phyloP scores from a whole-genome alignment of 2,329 filamentous ascomycete species.

The Pseudocercospora vitis region DNA sequence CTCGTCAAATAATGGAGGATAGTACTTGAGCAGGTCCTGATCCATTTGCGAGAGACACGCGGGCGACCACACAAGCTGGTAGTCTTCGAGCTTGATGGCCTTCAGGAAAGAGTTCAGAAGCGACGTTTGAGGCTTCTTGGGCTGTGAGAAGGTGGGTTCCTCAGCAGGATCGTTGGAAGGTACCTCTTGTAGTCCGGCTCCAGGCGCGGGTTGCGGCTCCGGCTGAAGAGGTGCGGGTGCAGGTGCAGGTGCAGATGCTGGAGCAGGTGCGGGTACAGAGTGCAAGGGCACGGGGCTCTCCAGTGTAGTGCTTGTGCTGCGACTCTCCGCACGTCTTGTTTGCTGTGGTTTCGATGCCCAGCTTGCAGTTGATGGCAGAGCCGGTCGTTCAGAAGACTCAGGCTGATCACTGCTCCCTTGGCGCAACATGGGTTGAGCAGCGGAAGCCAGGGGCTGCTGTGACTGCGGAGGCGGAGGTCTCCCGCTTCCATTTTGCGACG shows the following conservation, averaged over 20 bases:
- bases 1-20: slow-evolving; percentile 78
- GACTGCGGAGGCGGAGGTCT: slow-evolving; percentile 48
- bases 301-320: slow-evolving; percentile 76
- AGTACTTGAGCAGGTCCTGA: slow-evolving; percentile 54
- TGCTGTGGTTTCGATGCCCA: slow-evolving; percentile 76
- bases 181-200: slow-evolving; percentile 11
- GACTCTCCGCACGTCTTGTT: slow-evolving; percentile 70
- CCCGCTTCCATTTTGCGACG: slow-evolving; percentile 71
- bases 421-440: slow-evolving; percentile 64
- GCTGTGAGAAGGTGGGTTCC: slow-evolving; percentile 16
- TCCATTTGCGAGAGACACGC: slow-evolving; percentile 50
- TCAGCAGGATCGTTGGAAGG: slow-evolving; percentile 10
- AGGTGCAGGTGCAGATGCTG: slow-evolving; percentile 10
- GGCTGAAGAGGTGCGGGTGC: slow-evolving; percentile 19
- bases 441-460: slow-evolving; percentile 53
- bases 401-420: slow-evolving; percentile 46
- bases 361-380: slow-evolving; percentile 87
- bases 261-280: slow-evolving; percentile 25
- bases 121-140: slow-evolving; percentile 23
- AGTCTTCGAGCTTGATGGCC: slow-evolving; percentile 45
- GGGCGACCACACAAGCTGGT: slow-evolving; percentile 56
- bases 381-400: slow-evolving; percentile 68
- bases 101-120: slow-evolving; percentile 43
- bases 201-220: slow-evolving; percentile 17
- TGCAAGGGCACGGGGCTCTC: slow-evolving; percentile 69